Conservation (phyloP, 306 rosid genomes). For the Castanea sativa region DNA sequence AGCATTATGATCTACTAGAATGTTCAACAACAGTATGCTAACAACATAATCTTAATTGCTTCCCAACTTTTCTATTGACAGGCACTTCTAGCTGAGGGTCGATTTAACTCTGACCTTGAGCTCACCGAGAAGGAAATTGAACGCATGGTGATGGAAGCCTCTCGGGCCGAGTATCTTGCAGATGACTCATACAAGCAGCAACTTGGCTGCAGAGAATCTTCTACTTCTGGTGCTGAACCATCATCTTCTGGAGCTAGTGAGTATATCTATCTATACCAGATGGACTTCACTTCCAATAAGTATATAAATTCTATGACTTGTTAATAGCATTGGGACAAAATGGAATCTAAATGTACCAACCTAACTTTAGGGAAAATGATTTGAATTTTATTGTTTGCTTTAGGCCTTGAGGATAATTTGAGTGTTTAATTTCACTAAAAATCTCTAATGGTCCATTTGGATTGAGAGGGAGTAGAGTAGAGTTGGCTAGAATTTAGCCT, state of each 20-base stretch:
- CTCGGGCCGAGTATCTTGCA: constrained; percentile 80
- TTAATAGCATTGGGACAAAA: not conserved
- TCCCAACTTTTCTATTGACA: constrained; percentile 25
- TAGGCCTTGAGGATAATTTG: no score
- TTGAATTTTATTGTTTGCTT: no score
- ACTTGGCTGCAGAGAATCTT: constrained; percentile 52
- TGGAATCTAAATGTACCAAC: no score
- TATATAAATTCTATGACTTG: not conserved
- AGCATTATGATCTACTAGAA: not conserved
- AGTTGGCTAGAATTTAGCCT: no score
- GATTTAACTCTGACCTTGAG: constrained; percentile 94
- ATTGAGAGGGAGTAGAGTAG: no score
- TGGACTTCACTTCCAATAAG: constrained; percentile 1
- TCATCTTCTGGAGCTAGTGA: constrained; percentile 95
- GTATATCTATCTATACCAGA: constrained; percentile 22
- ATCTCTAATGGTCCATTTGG: no score
- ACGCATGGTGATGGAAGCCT: constrained; percentile 81
- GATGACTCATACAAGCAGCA: constrained; percentile 53
- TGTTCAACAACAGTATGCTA: constrained; percentile 9
- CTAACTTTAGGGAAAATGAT: no score
- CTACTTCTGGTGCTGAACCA: constrained; percentile 83
- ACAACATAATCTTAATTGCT: not conserved
- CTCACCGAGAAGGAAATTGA: constrained; percentile 97
- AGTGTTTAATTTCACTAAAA: no score
- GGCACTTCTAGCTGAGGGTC: constrained; percentile 97